A percentile compares a stretch with the other conserved stretches of the same genome.
phyloP scores from a whole-genome alignment of 768 basidiomycete species.

The Amanita thiersii region DNA sequence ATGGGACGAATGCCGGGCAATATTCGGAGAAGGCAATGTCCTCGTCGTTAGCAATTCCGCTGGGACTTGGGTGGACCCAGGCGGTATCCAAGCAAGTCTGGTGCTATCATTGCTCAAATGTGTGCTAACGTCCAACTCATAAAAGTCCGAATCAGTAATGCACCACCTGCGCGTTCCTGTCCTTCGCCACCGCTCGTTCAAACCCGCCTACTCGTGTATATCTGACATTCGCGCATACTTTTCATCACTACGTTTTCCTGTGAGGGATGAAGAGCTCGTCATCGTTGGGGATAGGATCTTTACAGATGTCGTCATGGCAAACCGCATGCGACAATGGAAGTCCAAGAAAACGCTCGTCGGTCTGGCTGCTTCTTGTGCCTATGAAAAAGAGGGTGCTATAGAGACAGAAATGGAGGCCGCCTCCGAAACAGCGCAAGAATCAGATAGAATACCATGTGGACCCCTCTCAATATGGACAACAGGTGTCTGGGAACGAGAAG shows the following conservation, averaged over 20 bases:
- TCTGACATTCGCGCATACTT: constrained; percentile 70
- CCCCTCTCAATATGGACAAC: constrained; percentile 68
- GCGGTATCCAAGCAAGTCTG: constrained; percentile 76
- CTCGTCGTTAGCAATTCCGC: constrained; percentile 94
- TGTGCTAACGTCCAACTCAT: constrained; percentile 1
- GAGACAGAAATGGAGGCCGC: constrained; percentile 17
- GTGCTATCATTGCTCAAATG: constrained; percentile 16
- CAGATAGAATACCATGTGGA: constrained; percentile 20
- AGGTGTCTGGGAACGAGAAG: constrained; percentile 61
- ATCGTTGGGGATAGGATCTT: constrained; percentile 90
- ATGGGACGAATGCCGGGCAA: constrained; percentile 64
- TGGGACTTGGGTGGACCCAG: constrained; percentile 70
- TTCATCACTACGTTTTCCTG: constrained; percentile 42
- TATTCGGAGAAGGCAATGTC: constrained; percentile 74
- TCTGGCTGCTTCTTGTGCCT: constrained; percentile 12
- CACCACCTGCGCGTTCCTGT: constrained; percentile 75
- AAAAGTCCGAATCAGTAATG: constrained; percentile 80
- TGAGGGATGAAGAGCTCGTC: constrained; percentile 59
- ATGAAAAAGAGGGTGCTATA: constrained; percentile 18
- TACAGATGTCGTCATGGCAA: constrained; percentile 85
- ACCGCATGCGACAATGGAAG: constrained; percentile 45
- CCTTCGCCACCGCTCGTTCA: constrained; percentile 64
- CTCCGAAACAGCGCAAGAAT: constrained; percentile 8
- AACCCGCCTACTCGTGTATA: constrained; percentile 79
- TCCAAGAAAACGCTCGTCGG: constrained; percentile 3